Conservation (phyloP, 1,284 basidiomycete genomes). For the Ganoderma meredithae region DNA sequence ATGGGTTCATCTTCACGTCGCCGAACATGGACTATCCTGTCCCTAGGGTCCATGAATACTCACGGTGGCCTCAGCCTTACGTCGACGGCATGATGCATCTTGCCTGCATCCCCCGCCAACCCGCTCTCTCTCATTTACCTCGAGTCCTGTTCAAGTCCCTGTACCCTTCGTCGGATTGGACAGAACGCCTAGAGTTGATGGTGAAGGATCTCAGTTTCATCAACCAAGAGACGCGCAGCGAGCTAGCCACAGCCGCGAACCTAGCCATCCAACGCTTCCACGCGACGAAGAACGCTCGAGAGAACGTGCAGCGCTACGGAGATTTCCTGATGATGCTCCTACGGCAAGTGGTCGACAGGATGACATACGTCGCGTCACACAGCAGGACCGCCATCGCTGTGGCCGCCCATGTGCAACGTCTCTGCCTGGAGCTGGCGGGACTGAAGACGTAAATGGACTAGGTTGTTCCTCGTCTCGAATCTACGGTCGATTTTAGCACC, state of each 20-base stretch:
- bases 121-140: not conserved
- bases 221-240: not conserved
- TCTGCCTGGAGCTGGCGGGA: constrained; percentile 12
- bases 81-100: constrained; percentile 6
- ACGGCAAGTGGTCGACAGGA: constrained; percentile 9
- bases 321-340: constrained; percentile 7
- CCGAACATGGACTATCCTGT: constrained; percentile 32
- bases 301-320: not conserved
- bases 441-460: constrained; percentile 3
- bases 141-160: not conserved
- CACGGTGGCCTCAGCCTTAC: constrained; percentile 1
- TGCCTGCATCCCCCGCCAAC: not conserved
- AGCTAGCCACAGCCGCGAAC: not conserved
- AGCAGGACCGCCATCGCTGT: constrained; percentile 5
- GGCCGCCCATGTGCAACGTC: constrained; percentile 16
- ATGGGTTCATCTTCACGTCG: constrained; percentile 33
- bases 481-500: not conserved
- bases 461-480: not conserved
- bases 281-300: not conserved
- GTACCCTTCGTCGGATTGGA: constrained; percentile 3
- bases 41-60: constrained; percentile 1
- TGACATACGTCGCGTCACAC: constrained; percentile 7
- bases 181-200: not conserved
- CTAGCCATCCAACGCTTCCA: not conserved
- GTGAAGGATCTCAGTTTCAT: constrained; percentile 14